Evolutionary conservation across 1,284 basidiomycete genomes (phyloP).

Genomic region (Marasmius oreades): DNA sequence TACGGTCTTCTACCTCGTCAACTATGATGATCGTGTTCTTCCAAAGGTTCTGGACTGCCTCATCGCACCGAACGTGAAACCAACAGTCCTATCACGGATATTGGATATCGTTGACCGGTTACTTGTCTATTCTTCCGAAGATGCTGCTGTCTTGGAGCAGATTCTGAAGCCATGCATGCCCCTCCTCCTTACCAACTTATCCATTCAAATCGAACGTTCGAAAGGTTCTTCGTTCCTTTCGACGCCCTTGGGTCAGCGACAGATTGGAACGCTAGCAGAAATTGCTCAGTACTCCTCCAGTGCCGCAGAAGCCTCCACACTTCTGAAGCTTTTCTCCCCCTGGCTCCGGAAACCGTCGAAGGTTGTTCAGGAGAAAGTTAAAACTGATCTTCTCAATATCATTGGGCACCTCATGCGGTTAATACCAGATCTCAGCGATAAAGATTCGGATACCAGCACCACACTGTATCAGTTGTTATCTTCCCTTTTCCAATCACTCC

Average conservation of each 20-base stretch:
- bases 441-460: constrained; percentile 44
- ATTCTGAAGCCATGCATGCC: constrained; percentile 80
- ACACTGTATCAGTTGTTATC: constrained; percentile 69
- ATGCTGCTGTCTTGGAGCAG: constrained; percentile 46
- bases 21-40: constrained; percentile 68
- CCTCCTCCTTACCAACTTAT: constrained; percentile 71
- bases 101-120: constrained; percentile 87
- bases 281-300: constrained; percentile 77
- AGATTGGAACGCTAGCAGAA: constrained; percentile 79
- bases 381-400: constrained; percentile 82
- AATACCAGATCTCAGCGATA: constrained; percentile 62
- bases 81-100: constrained; percentile 74
- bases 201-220: constrained; percentile 64
- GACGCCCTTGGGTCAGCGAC: constrained; percentile 78
- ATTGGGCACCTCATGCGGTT: constrained; percentile 73
- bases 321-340: constrained; percentile 78
- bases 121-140: constrained; percentile 52
- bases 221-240: constrained; percentile 55
- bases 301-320: constrained; percentile 67
- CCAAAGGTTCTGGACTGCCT: constrained; percentile 83
- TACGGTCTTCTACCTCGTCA: constrained; percentile 61
- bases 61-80: constrained; percentile 83
- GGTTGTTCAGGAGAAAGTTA: constrained; percentile 83
- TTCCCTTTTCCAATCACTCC: constrained; percentile 73
- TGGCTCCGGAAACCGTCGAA: constrained; percentile 78